Conservation (phyloP, 2,329 filamentous ascomycete genomes). For the Aspergillus awamori region DNA sequence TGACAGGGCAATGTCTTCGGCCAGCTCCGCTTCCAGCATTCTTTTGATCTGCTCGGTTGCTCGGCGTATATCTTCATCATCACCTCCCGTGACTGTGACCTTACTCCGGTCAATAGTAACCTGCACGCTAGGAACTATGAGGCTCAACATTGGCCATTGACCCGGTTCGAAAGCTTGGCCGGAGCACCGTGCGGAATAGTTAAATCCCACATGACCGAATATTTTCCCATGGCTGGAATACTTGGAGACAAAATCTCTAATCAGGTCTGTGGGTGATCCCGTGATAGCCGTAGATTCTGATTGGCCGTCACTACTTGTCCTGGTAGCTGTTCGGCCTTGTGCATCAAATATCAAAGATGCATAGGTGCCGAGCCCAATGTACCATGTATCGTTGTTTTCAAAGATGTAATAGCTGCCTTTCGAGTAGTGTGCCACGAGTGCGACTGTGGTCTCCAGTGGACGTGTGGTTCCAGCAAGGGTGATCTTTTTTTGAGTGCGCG, state of each 20-base stretch:
- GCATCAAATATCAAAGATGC: slow-evolving; percentile 16
- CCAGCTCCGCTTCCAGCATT: no score
- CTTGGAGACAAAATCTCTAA: slow-evolving; percentile 10
- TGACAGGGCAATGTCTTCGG: neutral
- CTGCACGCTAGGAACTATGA: slow-evolving; percentile 13
- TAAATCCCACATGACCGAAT: slow-evolving; percentile 22
- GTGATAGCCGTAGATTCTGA: neutral
- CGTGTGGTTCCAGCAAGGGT: no score
- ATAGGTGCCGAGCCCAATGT: slow-evolving; percentile 15
- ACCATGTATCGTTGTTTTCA: slow-evolving; percentile 16
- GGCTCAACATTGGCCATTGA: slow-evolving; percentile 14
- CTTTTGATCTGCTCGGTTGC: neutral
- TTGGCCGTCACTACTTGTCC: no score
- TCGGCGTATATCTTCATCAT: neutral
- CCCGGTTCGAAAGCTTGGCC: slow-evolving; percentile 11
- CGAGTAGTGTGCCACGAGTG: no score
- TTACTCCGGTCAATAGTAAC: neutral
- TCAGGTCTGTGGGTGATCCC: neutral
- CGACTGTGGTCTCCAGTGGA: no score
- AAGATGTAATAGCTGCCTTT: slow-evolving; percentile 13
- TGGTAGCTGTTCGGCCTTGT: slow-evolving; percentile 4
- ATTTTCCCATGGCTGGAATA: slow-evolving; percentile 5
- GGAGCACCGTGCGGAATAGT: slow-evolving; percentile 16
- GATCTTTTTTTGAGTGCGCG: no score
- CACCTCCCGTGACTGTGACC: neutral